phyloP scores from a whole-genome alignment of 1,284 basidiomycete genomes.

The Serendipita sp. region DNA sequence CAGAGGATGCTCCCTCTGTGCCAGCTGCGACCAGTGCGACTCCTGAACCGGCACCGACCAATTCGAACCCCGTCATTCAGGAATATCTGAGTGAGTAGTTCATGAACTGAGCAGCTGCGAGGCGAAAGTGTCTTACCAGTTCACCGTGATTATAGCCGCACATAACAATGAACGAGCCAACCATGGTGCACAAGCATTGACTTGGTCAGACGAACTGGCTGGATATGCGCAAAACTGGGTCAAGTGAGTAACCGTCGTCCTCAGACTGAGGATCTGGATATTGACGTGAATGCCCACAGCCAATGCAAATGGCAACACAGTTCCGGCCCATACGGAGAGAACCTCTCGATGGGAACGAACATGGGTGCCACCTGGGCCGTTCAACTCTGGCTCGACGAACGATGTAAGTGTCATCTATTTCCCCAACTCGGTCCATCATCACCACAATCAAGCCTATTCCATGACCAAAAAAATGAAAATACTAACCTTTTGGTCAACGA shows the following conservation, averaged over 20 bases:
- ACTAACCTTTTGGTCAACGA: no score
- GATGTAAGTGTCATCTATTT: constrained; percentile 24
- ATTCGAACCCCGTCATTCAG: background rate
- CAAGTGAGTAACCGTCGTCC: constrained; percentile 12
- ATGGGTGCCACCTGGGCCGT: constrained; percentile 32
- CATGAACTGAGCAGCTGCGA: background rate
- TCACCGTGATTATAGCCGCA: constrained; percentile 9
- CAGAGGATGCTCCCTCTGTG: no score
- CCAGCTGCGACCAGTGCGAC: background rate
- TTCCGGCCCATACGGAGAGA: constrained; percentile 36
- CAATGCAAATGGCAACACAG: constrained; percentile 34
- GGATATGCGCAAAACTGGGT: constrained; percentile 35
- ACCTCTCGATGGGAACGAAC: constrained; percentile 33
- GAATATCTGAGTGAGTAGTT: background rate
- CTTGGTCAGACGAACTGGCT: constrained; percentile 34
- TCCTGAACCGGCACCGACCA: background rate
- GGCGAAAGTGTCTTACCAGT: background rate
- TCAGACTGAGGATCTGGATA: background rate
- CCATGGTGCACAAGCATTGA: constrained; percentile 29
- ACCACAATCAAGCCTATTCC: no score
- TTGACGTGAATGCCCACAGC: background rate
- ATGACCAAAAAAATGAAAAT: no score
- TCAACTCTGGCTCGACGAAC: constrained; percentile 32
- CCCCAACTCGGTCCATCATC: background rate
- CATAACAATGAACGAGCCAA: constrained; percentile 34